Percentiles rank a stretch among this genome's conserved stretches.
phyloP scores from a whole-genome alignment of 2,329 filamentous ascomycete species.

The Amesomyces nigricolor region DNA sequence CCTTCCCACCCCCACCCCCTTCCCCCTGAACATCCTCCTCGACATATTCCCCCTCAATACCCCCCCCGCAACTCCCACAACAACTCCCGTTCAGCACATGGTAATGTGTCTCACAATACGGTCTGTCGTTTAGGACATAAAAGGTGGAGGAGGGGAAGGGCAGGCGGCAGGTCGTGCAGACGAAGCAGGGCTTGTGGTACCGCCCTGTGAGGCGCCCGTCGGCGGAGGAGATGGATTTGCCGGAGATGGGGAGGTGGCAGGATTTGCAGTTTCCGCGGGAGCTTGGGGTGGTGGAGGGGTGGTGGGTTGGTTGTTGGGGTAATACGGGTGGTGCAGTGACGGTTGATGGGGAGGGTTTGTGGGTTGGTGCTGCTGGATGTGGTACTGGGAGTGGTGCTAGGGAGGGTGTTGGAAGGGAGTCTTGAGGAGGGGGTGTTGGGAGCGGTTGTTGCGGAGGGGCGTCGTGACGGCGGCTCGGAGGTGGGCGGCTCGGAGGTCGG shows the following conservation, averaged over 20 bases:
- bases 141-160: slow-evolving; percentile 86
- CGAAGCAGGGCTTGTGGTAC: slow-evolving; percentile 93
- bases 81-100: slow-evolving; percentile 85
- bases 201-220: slow-evolving; percentile 87
- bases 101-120: slow-evolving; percentile 89
- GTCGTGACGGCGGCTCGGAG: not conserved
- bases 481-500: too few species aligned
- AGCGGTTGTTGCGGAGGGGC: not conserved
- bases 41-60: slow-evolving; percentile 91
- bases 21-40: slow-evolving; percentile 57
- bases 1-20: slow-evolving; percentile 11
- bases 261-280: slow-evolving; percentile 73
- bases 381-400: too few species aligned
- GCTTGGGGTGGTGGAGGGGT: too few species aligned
- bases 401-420: slow-evolving; percentile 27
- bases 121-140: slow-evolving; percentile 81
- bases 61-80: slow-evolving; percentile 70
- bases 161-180: slow-evolving; percentile 74
- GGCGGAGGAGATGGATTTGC: slow-evolving; percentile 89
- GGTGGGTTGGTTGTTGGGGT: slow-evolving; percentile 31
- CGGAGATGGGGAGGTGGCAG: slow-evolving; percentile 70
- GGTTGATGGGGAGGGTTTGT: slow-evolving; percentile 33
- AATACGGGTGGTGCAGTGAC: slow-evolving; percentile 34
- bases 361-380: slow-evolving; percentile 34
- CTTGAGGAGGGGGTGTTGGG: too few species aligned